A percentile compares a stretch with the other conserved stretches of the same genome.
These are phyloP conservation scores for Ettlia oleoabundans DNA, from an alignment of 139 green algal genomes.

Conservation along the genomic window DNA sequence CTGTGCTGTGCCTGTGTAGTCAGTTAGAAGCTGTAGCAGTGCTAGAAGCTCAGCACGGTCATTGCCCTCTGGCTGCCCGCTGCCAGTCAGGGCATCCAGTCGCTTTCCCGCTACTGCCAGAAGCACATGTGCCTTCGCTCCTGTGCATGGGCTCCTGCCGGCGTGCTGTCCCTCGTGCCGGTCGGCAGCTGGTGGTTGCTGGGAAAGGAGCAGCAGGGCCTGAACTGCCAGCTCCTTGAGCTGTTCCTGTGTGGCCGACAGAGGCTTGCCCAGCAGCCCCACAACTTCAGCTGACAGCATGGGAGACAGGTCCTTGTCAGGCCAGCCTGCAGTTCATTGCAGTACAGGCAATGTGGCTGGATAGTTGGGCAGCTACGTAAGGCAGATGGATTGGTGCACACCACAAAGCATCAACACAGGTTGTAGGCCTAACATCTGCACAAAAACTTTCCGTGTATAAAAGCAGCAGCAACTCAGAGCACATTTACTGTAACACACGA, in stretches of 20 bases:
- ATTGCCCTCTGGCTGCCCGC: not conserved
- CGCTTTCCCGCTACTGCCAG: not conserved
- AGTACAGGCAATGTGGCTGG: not conserved
- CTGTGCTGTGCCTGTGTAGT: constrained; percentile 9
- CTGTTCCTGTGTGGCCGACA: constrained; percentile 17
- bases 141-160: not conserved
- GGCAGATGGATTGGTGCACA: too few relatives aligned
- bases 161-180: not conserved
- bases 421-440: too few relatives aligned
- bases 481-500: not conserved
- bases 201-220: constrained; percentile 20
- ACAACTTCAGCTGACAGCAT: constrained; percentile 41
- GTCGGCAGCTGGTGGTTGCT: not conserved
- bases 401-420: too few relatives aligned
- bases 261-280: constrained; percentile 17
- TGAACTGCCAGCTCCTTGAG: constrained; percentile 15
- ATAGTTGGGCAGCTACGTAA: too few relatives aligned
- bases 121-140: not conserved
- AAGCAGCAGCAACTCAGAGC: not conserved
- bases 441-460: not conserved
- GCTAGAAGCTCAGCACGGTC: not conserved
- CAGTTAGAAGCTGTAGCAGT: constrained; percentile 24
- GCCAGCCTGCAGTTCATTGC: constrained; percentile 5
- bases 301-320: constrained; percentile 12
- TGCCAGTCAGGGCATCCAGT: not conserved